These are phyloP conservation scores for Striga hermonthica DNA, from an alignment of 305 asterid species.

Conservation along the genomic window DNA sequence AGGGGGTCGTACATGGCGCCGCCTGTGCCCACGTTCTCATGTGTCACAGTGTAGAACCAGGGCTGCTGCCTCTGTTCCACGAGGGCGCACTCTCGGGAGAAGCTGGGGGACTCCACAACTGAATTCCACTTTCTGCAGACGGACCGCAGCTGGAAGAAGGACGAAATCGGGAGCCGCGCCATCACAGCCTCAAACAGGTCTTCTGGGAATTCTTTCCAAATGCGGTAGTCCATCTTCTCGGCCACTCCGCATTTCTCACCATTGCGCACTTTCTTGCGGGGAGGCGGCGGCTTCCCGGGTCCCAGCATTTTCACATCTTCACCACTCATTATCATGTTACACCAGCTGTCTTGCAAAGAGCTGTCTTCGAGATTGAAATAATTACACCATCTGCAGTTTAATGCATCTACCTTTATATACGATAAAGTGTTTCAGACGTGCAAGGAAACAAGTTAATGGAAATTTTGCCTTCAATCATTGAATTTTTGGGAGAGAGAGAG, in stretches of 20 bases:
- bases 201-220: conserved; percentile 95
- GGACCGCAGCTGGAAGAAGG: conserved; percentile 74
- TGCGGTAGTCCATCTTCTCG: conserved; percentile 58
- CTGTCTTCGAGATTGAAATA: conserved; percentile 49
- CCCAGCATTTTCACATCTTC: conserved; percentile 84
- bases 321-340: conserved; percentile 64
- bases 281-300: conserved; percentile 75
- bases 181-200: conserved; percentile 90
- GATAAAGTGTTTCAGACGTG: conserved; percentile 4
- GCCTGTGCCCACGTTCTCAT: conserved; percentile 57
- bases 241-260: conserved; percentile 46
- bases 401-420: conserved; percentile 25
- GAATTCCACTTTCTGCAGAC: conserved; percentile 89
- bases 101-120: conserved; percentile 69
- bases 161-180: conserved; percentile 83
- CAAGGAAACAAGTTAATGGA: conserved; percentile 16
- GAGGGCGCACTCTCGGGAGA: conserved; percentile 66
- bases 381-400: conserved; percentile 57
- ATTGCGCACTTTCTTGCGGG: conserved; percentile 66
- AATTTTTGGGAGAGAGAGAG: background rate
- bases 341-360: conserved; percentile 59
- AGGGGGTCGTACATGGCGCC: conserved; percentile 92
- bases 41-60: conserved; percentile 93
- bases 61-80: conserved; percentile 51
- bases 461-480: no score